Conservation (phyloP, 2,329 filamentous ascomycete genomes). For the Sporothrix brasiliensis region DNA sequence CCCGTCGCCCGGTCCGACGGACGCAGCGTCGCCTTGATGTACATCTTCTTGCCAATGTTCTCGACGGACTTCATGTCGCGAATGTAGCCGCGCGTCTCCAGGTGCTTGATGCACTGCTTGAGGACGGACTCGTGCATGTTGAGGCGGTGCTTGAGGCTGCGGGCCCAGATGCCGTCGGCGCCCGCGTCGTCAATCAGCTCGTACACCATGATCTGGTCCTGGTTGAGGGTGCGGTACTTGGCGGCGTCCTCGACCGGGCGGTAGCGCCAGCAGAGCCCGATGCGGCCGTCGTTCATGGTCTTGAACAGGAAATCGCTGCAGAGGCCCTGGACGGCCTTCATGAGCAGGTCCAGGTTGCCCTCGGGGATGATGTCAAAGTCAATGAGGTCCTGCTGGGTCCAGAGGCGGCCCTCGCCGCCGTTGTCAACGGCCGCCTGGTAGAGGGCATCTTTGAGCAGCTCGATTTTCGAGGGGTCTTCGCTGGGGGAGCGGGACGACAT, state of each 20-base stretch:
- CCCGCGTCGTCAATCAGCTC: constrained; percentile 84
- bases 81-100: constrained; percentile 81
- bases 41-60: constrained; percentile 89
- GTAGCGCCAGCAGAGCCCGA: constrained; percentile 60
- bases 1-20: constrained; percentile 90
- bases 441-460: constrained; percentile 58
- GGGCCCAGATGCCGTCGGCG: constrained; percentile 86
- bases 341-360: constrained; percentile 57
- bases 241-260: constrained; percentile 62
- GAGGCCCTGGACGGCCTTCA: constrained; percentile 60
- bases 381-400: constrained; percentile 62
- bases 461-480: constrained; percentile 48
- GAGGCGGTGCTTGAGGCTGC: constrained; percentile 76
- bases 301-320: constrained; percentile 64
- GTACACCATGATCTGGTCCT: constrained; percentile 85
- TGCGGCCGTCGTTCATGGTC: constrained; percentile 49
- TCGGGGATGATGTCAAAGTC: constrained; percentile 61
- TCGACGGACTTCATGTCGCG: constrained; percentile 90
- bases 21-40: constrained; percentile 82
- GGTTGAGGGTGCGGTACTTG: constrained; percentile 60
- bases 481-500: constrained; percentile 37
- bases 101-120: constrained; percentile 77
- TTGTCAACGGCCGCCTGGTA: constrained; percentile 59
- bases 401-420: constrained; percentile 53
- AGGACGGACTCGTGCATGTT: constrained; percentile 84